Base-by-base conservation (phyloP, 495 filamentous ascomycete genomes). In the Aspergillus steynii region DNA sequence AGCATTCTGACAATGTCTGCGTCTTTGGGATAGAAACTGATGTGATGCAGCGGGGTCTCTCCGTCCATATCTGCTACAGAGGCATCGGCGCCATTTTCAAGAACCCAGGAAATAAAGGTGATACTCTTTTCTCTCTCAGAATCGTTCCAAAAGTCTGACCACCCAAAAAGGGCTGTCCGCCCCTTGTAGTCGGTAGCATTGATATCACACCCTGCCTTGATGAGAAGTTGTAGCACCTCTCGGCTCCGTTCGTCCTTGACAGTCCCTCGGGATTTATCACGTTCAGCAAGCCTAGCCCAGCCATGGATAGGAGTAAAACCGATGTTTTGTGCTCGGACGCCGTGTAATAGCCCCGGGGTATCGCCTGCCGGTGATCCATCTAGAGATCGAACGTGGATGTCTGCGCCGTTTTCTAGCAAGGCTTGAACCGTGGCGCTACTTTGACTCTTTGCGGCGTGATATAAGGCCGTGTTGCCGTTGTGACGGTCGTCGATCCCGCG, bases 201-300 rank as follows among this genome's bases (percentile, higher is more conserved):
- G 10, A 61, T 27, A 60, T 76, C 66, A n/a, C 58, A 60, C 25
- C 65, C 65, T 29, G 34, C 45, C 8, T 65, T 59, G 2, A 74
- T 53, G 12, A 58, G 37, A 14, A 42, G 37, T 42, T 42, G 7
- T 14, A 42, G 12, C 10, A 42, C 37, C 12, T 42, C 37, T 10
- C 10, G 37, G 1, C 4, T 42, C 14, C 37, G 12, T 37, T 37
- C 34, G 9, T 42, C 14, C 12, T 12, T 10, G 37, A 14, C 1
- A 4, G 10, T 14, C 37, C 37, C 31, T 34, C 31, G 6, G 6
- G 1, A 7, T 1, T 34, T 5, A 7, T 34, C 9, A 4, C 2
- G 1, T 14, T 14, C 37, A 42, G 0, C 12, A 14, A 42, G 37
- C 9, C 14, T 8, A 14, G 37, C 59, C 59, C 59, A 61, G 32